These are phyloP conservation scores for Thuidium tamariscinum DNA, from an alignment of 225 moss, liverwort and hornwort genomes.

Conservation along the genomic window DNA sequence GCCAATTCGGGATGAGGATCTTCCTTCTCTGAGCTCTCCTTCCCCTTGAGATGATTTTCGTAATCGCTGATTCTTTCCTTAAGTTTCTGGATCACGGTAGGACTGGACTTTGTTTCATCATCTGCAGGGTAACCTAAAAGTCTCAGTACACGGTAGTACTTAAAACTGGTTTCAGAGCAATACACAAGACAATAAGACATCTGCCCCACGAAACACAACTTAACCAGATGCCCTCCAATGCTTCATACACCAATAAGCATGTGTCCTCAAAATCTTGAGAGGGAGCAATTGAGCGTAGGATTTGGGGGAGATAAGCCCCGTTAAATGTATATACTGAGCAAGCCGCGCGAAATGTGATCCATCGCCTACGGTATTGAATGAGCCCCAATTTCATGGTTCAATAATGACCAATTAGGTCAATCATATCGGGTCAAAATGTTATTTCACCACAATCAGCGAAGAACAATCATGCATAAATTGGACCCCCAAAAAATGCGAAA, in stretches of 20 bases:
- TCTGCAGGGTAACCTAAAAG: neutral
- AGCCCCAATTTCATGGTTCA: neutral
- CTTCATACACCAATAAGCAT: neutral
- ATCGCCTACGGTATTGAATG: neutral
- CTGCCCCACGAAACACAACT: neutral
- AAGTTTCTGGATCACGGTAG: conserved; percentile 29
- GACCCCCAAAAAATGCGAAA: neutral
- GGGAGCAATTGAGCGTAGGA: neutral
- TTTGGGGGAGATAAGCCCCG: neutral
- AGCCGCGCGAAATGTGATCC: neutral
- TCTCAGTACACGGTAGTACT: neutral
- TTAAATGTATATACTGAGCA: neutral
- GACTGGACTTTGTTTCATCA: conserved; percentile 2
- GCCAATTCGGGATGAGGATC: conserved; percentile 46
- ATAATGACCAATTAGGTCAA: too few species aligned
- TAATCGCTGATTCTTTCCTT: conserved; percentile 8
- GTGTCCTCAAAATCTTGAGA: neutral
- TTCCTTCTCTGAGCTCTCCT: conserved; percentile 22
- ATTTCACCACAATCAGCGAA: neutral
- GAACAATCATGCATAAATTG: too few species aligned
- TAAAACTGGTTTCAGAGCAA: neutral
- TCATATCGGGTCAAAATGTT: neutral
- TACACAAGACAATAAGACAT: neutral
- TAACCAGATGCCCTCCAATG: neutral
- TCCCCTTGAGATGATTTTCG: conserved; percentile 26